Evolutionary conservation across 1,284 basidiomycete species (phyloP).

Genomic region (Melampsora allii-populina): DNA sequence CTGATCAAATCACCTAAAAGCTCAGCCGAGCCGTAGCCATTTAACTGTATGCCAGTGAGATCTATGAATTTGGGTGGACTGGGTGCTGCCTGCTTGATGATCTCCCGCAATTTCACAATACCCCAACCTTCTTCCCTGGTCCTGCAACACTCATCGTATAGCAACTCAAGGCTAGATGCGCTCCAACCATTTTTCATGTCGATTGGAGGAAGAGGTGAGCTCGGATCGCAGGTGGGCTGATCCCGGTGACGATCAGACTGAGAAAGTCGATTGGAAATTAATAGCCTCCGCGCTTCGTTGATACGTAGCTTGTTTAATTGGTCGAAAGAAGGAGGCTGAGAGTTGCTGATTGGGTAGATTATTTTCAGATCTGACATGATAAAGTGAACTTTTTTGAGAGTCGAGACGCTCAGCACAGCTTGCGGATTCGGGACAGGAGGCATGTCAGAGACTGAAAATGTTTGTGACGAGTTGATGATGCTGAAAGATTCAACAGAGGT

Average conservation of each 20-base stretch:
- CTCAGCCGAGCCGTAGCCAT: slow-evolving; percentile 64
- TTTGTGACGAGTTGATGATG: not conserved
- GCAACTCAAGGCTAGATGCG: slow-evolving; percentile 71
- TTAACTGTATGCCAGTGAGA: slow-evolving; percentile 69
- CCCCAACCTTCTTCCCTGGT: slow-evolving; percentile 67
- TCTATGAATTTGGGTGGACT: slow-evolving; percentile 66
- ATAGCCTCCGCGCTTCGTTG: slow-evolving; percentile 68
- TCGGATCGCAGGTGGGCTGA: slow-evolving; percentile 58
- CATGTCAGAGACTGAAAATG: slow-evolving; percentile 2
- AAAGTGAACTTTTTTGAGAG: slow-evolving; percentile 50
- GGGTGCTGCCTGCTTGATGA: slow-evolving; percentile 62
- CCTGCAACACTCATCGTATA: slow-evolving; percentile 74
- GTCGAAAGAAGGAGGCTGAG: slow-evolving; percentile 52
- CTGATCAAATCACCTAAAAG: slow-evolving; percentile 82
- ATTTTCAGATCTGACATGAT: slow-evolving; percentile 50
- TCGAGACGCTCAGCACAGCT: slow-evolving; percentile 45
- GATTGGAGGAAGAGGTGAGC: slow-evolving; percentile 56
- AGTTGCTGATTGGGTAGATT: slow-evolving; percentile 50
- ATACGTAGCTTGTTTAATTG: slow-evolving; percentile 77
- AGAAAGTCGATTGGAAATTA: slow-evolving; percentile 76
- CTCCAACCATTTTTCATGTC: slow-evolving; percentile 67
- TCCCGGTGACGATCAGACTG: slow-evolving; percentile 68
- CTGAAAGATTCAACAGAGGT: slow-evolving; percentile 54
- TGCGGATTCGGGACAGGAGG: slow-evolving; percentile 6
- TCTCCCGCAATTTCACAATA: slow-evolving; percentile 64